Percentiles rank a stretch among this genome's conserved stretches.
Evolutionary conservation across 345 rosid species (phyloP).

Genomic region (Salix dunnii): DNA sequence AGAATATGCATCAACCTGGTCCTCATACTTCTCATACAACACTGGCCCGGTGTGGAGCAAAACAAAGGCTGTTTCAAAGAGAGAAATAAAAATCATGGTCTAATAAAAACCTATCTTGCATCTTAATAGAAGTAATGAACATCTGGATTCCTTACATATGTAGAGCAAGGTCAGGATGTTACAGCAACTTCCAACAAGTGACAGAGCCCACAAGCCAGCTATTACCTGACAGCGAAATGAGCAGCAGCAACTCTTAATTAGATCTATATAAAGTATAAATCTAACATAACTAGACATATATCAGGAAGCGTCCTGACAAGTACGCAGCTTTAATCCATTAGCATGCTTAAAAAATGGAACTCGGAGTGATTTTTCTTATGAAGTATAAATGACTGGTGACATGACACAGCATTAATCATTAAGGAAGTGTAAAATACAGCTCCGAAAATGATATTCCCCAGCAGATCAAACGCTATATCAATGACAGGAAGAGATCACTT

Average conservation of each 20-base stretch:
- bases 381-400: background rate
- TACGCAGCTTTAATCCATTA: background rate
- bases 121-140: background rate
- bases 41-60: slow-evolving; percentile 76
- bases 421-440: background rate
- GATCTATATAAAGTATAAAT: background rate
- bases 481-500: background rate
- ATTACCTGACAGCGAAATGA: slow-evolving; percentile 44
- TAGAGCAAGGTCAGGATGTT: slow-evolving; percentile 82
- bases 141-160: slow-evolving; percentile 45
- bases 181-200: slow-evolving; percentile 64
- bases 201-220: slow-evolving; percentile 68
- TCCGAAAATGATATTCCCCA: background rate
- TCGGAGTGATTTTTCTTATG: background rate
- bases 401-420: background rate
- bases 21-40: slow-evolving; percentile 78
- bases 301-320: background rate
- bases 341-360: background rate
- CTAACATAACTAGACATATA: background rate
- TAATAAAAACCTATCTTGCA: background rate
- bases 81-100: background rate
- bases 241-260: background rate
- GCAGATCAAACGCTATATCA: background rate
- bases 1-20: slow-evolving; percentile 62
- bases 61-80: slow-evolving; percentile 48